Evolutionary conservation across 306 rosid genomes (phyloP), one percentile per base, ranked within the genome.

Genomic region (Cicer arietinum): DNA sequence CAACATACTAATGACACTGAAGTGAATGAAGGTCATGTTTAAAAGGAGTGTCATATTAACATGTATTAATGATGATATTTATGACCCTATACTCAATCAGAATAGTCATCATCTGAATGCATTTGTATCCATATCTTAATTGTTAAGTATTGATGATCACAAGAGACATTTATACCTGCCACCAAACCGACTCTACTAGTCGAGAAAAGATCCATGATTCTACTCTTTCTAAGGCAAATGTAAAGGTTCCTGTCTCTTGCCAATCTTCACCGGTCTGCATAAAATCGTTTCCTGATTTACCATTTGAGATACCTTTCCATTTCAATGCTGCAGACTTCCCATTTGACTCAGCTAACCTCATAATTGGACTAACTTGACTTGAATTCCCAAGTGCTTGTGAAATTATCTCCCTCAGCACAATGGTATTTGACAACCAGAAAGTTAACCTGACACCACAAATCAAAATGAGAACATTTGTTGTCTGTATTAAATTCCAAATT

Each of bases 151-250:
- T 64, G 73, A 59, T 66, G 43, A 65, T 58, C 9, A 6, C 30
- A 57, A 10, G 48, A 71, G 35, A 51, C 42, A 68, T 52, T 7
- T 57, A 60, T 92, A 95, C 98, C 99, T 95, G 99, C 99, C 99
- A 95, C 99, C 99, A 95, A 6, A 95, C 98, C 2, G 99, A 92
- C 89, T 95, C 99, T 74, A 94, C 96, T 45, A 92, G 77, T 76
- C 99, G 92, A 84, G 96, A 89, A 76, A 95, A 95, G 71, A 95
- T 87, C 99, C 99, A 95, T 73, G 96, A 89, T 87, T 95, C 99
- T 65, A 92, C 91, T 85, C 84, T 90, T 82, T 87, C 90, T 68
- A 95, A 79, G 42, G 93, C 93, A 47, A 81, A 85, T 43, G 81
- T 84, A 67, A 92, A 89, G 75, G 98, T 90, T 89, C 92, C 96